Evolutionary conservation across 345 rosid genomes (phyloP).

Genomic region (Zanthoxylum bungeanum): DNA sequence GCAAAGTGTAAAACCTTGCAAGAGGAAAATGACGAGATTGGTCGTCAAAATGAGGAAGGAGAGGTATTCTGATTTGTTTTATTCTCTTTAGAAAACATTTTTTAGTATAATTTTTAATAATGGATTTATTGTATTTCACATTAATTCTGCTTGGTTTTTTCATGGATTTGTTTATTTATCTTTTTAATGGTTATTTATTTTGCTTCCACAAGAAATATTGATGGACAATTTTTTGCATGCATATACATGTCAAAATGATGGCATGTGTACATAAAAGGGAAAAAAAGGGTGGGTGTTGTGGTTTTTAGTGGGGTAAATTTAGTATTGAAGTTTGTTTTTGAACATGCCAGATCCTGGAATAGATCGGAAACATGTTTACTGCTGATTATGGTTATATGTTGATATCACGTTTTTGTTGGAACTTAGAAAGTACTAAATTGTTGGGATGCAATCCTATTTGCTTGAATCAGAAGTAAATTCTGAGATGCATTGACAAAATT

Average conservation of each 20-base stretch:
- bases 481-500: background rate
- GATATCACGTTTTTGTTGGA: background rate
- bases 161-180: background rate
- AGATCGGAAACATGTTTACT: background rate
- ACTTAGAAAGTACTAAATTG: background rate
- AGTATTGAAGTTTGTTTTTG: background rate
- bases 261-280: background rate
- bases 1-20: conserved; percentile 87
- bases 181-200: background rate
- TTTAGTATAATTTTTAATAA: too few relatives aligned
- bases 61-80: conserved; percentile 47
- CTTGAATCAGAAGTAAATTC: background rate
- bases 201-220: background rate
- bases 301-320: background rate
- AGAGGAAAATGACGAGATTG: conserved; percentile 99
- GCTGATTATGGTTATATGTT: background rate
- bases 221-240: background rate
- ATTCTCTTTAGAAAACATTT: background rate
- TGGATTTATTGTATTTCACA: background rate
- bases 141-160: background rate
- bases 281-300: background rate
- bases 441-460: background rate
- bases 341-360: background rate
- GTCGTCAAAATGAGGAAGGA: conserved; percentile 94
- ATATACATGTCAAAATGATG: background rate